Evolutionary conservation across 176 grass and related monocot genomes (phyloP).

Genomic region (Olyra latifolia): DNA sequence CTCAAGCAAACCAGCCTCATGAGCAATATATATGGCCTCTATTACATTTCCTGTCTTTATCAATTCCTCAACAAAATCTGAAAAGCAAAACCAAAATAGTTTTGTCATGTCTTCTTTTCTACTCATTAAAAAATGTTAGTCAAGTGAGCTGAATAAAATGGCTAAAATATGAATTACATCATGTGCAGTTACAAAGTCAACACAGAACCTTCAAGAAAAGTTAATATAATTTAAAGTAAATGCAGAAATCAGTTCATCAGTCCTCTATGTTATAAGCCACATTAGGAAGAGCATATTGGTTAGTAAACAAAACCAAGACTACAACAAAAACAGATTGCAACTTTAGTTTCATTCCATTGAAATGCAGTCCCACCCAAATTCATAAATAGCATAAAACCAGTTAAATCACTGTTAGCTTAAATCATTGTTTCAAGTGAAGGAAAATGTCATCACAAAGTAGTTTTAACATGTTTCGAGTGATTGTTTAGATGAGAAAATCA

Average conservation of each 20-base stretch:
- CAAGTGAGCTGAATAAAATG: not conserved
- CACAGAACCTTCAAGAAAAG: not conserved
- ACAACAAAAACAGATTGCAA: not conserved
- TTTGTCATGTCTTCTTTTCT: slow-evolving; percentile 22
- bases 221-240: not conserved
- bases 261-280: not conserved
- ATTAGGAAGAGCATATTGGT: not conserved
- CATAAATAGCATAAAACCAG: not conserved
- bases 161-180: slow-evolving; percentile 13
- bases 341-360: slow-evolving; percentile 14
- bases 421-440: not conserved
- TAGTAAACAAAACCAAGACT: slow-evolving; percentile 1
- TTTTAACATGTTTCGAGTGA: not conserved
- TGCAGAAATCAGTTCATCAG: not conserved
- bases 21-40: slow-evolving; percentile 67
- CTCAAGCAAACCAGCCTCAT: slow-evolving; percentile 62
- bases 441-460: slow-evolving; percentile 8
- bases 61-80: slow-evolving; percentile 69
- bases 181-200: not conserved
- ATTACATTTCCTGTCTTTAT: slow-evolving; percentile 57
- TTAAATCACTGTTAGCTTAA: not conserved
- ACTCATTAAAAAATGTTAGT: not conserved
- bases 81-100: slow-evolving; percentile 27
- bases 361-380: slow-evolving; percentile 4
- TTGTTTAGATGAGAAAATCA: slow-evolving; percentile 16